These are phyloP conservation scores for Willaertia magna DNA, from an alignment of 208 protist genomes.

Conservation along the genomic window DNA sequence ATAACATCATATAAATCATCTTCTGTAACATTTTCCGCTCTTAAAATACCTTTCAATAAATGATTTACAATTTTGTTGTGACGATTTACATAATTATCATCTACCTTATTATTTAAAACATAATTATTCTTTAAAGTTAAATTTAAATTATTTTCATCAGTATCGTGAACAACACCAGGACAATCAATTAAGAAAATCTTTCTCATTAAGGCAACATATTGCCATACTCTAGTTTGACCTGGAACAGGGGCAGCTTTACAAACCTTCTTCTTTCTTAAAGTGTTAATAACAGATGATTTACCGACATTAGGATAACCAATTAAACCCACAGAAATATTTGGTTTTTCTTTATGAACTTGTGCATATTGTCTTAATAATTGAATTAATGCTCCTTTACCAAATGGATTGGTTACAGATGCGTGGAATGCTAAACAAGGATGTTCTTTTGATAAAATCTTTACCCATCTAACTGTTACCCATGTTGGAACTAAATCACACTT, in stretches of 20 bases:
- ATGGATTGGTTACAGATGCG: constrained; percentile 94
- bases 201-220: constrained; percentile 96
- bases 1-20: constrained; percentile 84
- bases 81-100: neutral
- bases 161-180: constrained; percentile 88
- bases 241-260: constrained; percentile 98
- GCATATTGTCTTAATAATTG: constrained; percentile 93
- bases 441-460: constrained; percentile 89
- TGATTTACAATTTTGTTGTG: constrained; percentile 88
- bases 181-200: constrained; percentile 99
- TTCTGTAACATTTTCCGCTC: constrained; percentile 69
- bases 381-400: constrained; percentile 97
- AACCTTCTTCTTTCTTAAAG: constrained; percentile 86
- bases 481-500: constrained; percentile 99
- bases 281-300: constrained; percentile 99
- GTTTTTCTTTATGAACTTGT: constrained; percentile 70
- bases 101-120: constrained; percentile 19
- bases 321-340: constrained; percentile 78
- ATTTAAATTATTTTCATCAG: neutral
- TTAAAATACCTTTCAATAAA: constrained; percentile 94
- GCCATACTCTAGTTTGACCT: constrained; percentile 99
- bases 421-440: constrained; percentile 99
- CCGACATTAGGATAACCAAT: constrained; percentile 99
- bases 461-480: constrained; percentile 91
- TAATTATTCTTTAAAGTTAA: constrained; percentile 63